Conservation (phyloP, 305 asterid genomes). For the Andrographis paniculata region DNA sequence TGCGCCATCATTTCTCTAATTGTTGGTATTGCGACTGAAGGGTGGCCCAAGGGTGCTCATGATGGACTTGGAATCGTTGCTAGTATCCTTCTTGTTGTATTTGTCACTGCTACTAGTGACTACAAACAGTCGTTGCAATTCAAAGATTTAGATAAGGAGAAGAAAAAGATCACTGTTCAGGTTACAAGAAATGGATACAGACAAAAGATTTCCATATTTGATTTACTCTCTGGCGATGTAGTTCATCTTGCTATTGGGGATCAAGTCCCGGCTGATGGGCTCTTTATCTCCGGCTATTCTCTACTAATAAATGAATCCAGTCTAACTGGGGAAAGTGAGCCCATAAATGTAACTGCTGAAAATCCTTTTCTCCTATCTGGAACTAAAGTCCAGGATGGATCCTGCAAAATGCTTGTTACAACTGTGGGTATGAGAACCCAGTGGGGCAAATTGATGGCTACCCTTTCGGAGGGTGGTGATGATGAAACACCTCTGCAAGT, state of each 20-base stretch:
- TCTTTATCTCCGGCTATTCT: constrained; percentile 76
- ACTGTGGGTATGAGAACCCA: constrained; percentile 98
- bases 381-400: constrained; percentile 93
- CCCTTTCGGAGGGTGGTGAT: constrained; percentile 91
- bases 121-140: constrained; percentile 85
- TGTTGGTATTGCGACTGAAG: constrained; percentile 92
- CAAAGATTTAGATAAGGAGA: constrained; percentile 93
- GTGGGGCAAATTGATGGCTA: constrained; percentile 96
- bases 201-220: constrained; percentile 76
- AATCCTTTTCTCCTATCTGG: constrained; percentile 92
- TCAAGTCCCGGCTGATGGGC: constrained; percentile 97
- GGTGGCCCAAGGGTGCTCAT: constrained; percentile 97
- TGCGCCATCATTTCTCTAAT: constrained; percentile 77
- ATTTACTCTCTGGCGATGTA: constrained; percentile 76
- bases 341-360: constrained; percentile 51
- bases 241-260: constrained; percentile 93
- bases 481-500: constrained; percentile 97
- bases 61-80: constrained; percentile 98
- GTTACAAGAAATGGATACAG: constrained; percentile 88
- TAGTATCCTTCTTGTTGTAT: constrained; percentile 85
- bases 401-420: constrained; percentile 87
- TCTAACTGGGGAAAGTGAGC: constrained; percentile 93
- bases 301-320: constrained; percentile 82
- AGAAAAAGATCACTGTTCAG: constrained; percentile 79
- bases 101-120: constrained; percentile 92